Conservation (phyloP, 2,329 filamentous ascomycete species). For the Hysterium pulicare region DNA sequence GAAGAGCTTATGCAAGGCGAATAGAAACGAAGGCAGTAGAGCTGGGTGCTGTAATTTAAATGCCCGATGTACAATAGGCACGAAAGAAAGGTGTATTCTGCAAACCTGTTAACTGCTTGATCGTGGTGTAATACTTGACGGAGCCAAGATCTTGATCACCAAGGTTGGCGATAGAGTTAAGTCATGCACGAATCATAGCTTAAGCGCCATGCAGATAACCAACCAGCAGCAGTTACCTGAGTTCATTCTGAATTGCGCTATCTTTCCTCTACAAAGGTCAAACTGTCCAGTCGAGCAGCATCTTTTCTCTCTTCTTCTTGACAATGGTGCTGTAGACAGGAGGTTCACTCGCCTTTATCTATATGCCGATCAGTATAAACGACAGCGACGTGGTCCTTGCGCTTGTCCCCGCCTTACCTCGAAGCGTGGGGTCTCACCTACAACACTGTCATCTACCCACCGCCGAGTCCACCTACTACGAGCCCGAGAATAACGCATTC, state of each 20-base stretch:
- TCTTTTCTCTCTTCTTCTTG: too few species aligned
- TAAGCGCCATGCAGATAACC: neutral
- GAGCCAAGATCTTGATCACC: neutral
- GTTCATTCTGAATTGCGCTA: too few species aligned
- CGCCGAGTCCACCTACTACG: neutral
- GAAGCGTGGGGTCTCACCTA: neutral
- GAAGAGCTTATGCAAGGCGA: too few species aligned
- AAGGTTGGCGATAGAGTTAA: neutral
- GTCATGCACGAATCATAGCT: neutral
- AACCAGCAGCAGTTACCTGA: constrained; percentile 1
- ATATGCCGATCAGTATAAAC: too few species aligned
- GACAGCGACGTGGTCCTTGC: constrained; percentile 1
- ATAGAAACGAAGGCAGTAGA: neutral
- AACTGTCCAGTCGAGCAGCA: too few species aligned
- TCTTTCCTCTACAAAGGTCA: too few species aligned
- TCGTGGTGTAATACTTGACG: neutral
- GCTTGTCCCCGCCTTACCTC: neutral
- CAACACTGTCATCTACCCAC: neutral
- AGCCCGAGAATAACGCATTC: neutral
- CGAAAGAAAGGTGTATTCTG: neutral
- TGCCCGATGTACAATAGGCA: constrained; percentile 3
- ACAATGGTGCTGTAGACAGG: too few species aligned
- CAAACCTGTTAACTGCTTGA: neutral
- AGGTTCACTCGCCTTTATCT: too few species aligned
- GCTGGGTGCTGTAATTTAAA: constrained; percentile 3